Conservation (phyloP, 139 green algal species). For the Micromonas commoda region DNA sequence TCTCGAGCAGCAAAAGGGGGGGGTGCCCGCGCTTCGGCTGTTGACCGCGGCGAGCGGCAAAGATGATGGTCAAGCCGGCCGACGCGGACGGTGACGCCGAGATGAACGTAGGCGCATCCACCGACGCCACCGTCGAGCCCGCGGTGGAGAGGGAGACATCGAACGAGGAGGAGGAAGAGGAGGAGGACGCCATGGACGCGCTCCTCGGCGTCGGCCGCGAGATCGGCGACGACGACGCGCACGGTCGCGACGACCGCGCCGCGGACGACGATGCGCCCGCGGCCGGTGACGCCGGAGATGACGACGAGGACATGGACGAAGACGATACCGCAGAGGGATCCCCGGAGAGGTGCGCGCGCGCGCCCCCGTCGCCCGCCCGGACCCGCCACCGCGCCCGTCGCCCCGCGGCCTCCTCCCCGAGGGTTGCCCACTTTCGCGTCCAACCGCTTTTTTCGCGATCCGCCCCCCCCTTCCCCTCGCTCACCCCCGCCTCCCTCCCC, state of each 20-base stretch:
- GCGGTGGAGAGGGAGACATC: not conserved
- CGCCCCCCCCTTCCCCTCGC: no score
- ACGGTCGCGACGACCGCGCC: not conserved
- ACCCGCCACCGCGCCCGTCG: no score
- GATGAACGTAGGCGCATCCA: not conserved
- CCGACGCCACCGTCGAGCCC: not conserved
- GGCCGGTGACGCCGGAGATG: not conserved
- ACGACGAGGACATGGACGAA: slow-evolving; percentile 6
- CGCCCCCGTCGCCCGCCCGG: no score
- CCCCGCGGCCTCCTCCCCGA: no score
- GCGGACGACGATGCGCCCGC: not conserved
- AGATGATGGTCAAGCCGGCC: not conserved
- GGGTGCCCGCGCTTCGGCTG: no score
- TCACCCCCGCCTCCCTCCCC: no score
- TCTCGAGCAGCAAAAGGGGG: no score
- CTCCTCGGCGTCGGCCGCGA: no score
- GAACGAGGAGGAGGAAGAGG: slow-evolving; percentile 8
- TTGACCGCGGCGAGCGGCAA: no score
- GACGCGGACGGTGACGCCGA: not conserved
- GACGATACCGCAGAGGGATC: not conserved
- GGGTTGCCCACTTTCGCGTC: no score
- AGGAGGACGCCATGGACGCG: not conserved
- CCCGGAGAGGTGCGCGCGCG: no score
- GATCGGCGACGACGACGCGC: not conserved
- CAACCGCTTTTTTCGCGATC: no score